phyloP scores from a whole-genome alignment of 441 rosid genomes.

The Bocquillonia castaneifolia region DNA sequence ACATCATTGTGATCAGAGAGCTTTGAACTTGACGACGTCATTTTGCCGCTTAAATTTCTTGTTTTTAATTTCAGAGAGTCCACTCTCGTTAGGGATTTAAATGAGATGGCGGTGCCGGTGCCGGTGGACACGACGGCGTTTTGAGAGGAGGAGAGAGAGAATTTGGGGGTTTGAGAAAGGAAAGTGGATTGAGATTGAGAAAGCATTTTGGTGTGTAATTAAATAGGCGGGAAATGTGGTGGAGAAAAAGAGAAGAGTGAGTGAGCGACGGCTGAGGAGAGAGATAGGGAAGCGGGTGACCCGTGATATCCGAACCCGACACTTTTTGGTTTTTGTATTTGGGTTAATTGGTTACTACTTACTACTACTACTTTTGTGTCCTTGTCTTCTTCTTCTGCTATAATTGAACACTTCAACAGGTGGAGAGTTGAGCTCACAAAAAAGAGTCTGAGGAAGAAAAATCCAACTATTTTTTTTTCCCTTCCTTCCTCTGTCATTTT shows the following conservation, averaged over 20 bases:
- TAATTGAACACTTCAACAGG: too few relatives aligned
- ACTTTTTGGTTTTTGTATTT: too few relatives aligned
- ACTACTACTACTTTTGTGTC: too few relatives aligned
- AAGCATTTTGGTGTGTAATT: slow-evolving; percentile 30
- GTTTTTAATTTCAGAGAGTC: slow-evolving; percentile 2
- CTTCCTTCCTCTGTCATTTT: too few relatives aligned
- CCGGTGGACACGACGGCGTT: neutral
- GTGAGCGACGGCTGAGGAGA: neutral
- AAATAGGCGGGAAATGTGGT: slow-evolving; percentile 29
- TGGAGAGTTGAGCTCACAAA: too few relatives aligned
- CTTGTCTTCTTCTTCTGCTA: too few relatives aligned
- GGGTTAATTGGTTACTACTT: too few relatives aligned
- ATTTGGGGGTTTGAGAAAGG: slow-evolving; percentile 23
- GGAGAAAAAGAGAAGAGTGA: neutral
- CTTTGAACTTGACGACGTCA: slow-evolving; percentile 42
- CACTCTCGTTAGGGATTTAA: slow-evolving; percentile 7
- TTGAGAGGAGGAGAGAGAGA: slow-evolving; percentile 13
- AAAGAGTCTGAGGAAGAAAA: too few relatives aligned
- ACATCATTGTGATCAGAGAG: slow-evolving; percentile 16
- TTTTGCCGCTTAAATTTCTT: slow-evolving; percentile 9
- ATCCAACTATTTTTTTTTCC: too few relatives aligned
- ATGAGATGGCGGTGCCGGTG: neutral
- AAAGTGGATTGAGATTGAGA: slow-evolving; percentile 35
- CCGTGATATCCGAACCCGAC: neutral
- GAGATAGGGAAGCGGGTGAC: neutral